Evolutionary conservation across 2,329 filamentous ascomycete genomes (phyloP).

Genomic region (Didymella exigua): DNA sequence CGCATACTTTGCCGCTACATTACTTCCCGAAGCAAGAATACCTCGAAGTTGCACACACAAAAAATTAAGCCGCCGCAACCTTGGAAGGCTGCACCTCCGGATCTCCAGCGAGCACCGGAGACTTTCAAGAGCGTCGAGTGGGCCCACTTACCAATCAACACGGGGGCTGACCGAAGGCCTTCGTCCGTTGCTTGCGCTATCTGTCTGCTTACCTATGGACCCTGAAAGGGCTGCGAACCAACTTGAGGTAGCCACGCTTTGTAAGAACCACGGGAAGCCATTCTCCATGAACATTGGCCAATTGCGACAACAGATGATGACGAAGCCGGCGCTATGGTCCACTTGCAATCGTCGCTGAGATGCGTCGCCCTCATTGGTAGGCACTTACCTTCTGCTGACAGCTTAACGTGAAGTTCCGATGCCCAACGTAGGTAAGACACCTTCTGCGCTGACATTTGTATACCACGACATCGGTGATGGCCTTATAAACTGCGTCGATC

Average conservation of each 20-base stretch:
- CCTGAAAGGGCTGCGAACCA: conserved; percentile 2
- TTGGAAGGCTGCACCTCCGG: conserved; percentile 4
- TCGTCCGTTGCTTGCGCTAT: conserved; percentile 11
- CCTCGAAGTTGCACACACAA: conserved; percentile 10
- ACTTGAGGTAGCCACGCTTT: conserved; percentile 5
- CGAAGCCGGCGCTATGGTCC: conserved; percentile 1
- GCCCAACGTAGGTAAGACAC: background rate
- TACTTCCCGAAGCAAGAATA: background rate
- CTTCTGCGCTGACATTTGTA: conserved; percentile 1
- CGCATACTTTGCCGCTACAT: background rate
- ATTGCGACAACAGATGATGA: background rate
- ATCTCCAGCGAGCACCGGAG: background rate
- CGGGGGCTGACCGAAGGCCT: conserved; percentile 1
- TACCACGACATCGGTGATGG: background rate
- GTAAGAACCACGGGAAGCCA: background rate
- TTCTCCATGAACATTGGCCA: background rate
- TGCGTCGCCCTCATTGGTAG: conserved; percentile 4
- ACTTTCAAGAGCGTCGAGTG: background rate
- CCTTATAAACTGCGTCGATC: background rate
- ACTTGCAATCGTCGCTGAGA: background rate
- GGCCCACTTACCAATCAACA: conserved; percentile 5
- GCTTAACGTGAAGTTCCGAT: conserved; percentile 10
- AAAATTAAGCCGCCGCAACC: conserved; percentile 7
- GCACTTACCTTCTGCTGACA: conserved; percentile 2
- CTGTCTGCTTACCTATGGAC: conserved; percentile 10